phyloP scores from a whole-genome alignment of 2,329 filamentous ascomycete genomes.

The Colletotrichum kahawae region DNA sequence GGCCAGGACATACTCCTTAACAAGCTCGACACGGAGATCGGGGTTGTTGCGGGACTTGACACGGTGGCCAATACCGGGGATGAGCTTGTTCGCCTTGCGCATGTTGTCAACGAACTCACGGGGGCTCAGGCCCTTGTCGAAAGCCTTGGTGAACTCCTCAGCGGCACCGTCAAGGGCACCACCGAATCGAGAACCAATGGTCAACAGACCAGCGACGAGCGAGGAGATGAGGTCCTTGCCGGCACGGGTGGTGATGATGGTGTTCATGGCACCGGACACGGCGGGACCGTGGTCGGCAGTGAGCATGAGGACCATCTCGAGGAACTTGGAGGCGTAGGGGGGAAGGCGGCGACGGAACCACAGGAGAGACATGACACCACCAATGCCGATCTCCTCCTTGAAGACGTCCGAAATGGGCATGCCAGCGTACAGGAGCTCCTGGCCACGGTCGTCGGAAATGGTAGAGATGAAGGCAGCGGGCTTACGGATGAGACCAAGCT shows the following conservation, averaged over 20 bases:
- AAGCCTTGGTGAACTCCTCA: slow-evolving; percentile 97
- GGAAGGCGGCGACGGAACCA: slow-evolving; percentile 99
- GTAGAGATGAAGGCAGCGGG: slow-evolving; percentile 99
- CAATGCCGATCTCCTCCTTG: slow-evolving; percentile 97
- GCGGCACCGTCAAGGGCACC: slow-evolving; percentile 97
- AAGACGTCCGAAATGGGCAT: slow-evolving; percentile 99
- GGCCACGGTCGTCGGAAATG: slow-evolving; percentile 99
- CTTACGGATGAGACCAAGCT: slow-evolving; percentile 99
- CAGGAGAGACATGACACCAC: slow-evolving; percentile 98
- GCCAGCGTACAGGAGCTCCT: slow-evolving; percentile 97
- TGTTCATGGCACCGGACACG: slow-evolving; percentile 99
- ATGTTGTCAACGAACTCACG: slow-evolving; percentile 99
- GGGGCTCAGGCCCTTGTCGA: slow-evolving; percentile 96
- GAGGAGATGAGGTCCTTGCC: slow-evolving; percentile 98
- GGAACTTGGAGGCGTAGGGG: slow-evolving; percentile 95
- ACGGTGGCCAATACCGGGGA: slow-evolving; percentile 98
- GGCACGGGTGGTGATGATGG: slow-evolving; percentile 98
- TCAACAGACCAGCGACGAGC: slow-evolving; percentile 94
- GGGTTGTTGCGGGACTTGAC: slow-evolving; percentile 99
- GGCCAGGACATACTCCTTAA: slow-evolving; percentile 98
- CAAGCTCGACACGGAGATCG: slow-evolving; percentile 98
- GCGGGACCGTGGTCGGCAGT: slow-evolving; percentile 99
- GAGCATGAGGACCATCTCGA: slow-evolving; percentile 99
- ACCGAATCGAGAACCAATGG: slow-evolving; percentile 97
- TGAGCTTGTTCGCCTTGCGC: slow-evolving; percentile 99